phyloP scores from a whole-genome alignment of 768 basidiomycete species.

The Scleroderma citrinum region DNA sequence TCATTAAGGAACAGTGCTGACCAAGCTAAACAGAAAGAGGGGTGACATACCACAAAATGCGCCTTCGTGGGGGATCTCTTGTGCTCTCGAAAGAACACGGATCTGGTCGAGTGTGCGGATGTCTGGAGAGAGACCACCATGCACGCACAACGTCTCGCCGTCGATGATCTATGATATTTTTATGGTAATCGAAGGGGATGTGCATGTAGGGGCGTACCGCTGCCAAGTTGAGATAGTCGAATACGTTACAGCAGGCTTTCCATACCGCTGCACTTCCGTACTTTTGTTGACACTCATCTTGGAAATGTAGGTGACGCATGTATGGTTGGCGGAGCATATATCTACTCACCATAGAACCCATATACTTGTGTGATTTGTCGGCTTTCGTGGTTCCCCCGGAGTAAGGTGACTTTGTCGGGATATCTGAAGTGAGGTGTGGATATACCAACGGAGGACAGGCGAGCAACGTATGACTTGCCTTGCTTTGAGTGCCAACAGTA shows the following conservation, averaged over 20 bases:
- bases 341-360: slow-evolving; percentile 85
- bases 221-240: slow-evolving; percentile 92
- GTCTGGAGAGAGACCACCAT: slow-evolving; percentile 94
- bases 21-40: too few species aligned
- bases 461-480: slow-evolving; percentile 39
- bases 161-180: slow-evolving; percentile 75
- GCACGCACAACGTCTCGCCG: slow-evolving; percentile 87
- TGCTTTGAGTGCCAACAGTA: slow-evolving; percentile 85
- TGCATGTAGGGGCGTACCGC: slow-evolving; percentile 50
- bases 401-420: slow-evolving; percentile 85
- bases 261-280: slow-evolving; percentile 93
- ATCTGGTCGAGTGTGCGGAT: slow-evolving; percentile 94
- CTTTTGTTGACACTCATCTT: slow-evolving; percentile 97
- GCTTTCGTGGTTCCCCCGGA: slow-evolving; percentile 95
- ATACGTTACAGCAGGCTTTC: slow-evolving; percentile 96
- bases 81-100: slow-evolving; percentile 86
- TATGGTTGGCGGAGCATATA: neutral
- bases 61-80: slow-evolving; percentile 98
- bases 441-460: neutral
- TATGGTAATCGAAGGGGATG: neutral
- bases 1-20: slow-evolving; percentile 1
- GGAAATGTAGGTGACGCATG: neutral
- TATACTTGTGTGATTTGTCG: slow-evolving; percentile 98
- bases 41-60: slow-evolving; percentile 88
- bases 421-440: slow-evolving; percentile 48